A percentile compares a stretch with the other conserved stretches of the same genome.
Evolutionary conservation across 202 grass and related monocot species (phyloP).

Genomic region (Brachypodium distachyon): DNA sequence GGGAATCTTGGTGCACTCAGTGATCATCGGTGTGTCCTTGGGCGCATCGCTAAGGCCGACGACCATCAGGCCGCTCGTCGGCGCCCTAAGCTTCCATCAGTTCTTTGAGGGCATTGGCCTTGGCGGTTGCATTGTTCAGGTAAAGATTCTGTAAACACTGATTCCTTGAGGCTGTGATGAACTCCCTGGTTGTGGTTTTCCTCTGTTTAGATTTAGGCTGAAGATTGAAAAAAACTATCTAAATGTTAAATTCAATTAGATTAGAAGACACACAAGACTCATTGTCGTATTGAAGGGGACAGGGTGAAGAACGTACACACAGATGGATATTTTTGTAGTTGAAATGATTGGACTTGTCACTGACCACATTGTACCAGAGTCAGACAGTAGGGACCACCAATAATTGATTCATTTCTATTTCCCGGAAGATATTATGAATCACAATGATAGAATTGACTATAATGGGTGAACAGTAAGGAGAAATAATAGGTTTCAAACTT

Average conservation of each 20-base stretch:
- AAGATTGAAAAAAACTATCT: neutral
- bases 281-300: neutral
- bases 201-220: neutral
- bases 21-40: conserved; percentile 79
- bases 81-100: conserved; percentile 87
- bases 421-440: neutral
- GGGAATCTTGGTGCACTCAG: conserved; percentile 77
- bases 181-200: neutral
- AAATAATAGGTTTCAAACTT: neutral
- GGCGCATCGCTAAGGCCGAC: conserved; percentile 49
- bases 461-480: neutral
- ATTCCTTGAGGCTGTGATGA: neutral
- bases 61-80: conserved; percentile 71
- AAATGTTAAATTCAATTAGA: neutral
- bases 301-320: neutral
- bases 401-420: neutral
- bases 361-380: neutral
- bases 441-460: neutral
- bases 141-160: neutral
- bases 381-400: conserved; percentile 21
- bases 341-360: neutral
- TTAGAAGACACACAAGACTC: neutral
- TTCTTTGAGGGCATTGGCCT: conserved; percentile 89
- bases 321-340: conserved; percentile 1
- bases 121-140: too few species aligned